Percentiles rank a stretch among this genome's conserved stretches.
phyloP scores from a whole-genome alignment of 305 asterid genomes.

The Rubia occidens region DNA sequence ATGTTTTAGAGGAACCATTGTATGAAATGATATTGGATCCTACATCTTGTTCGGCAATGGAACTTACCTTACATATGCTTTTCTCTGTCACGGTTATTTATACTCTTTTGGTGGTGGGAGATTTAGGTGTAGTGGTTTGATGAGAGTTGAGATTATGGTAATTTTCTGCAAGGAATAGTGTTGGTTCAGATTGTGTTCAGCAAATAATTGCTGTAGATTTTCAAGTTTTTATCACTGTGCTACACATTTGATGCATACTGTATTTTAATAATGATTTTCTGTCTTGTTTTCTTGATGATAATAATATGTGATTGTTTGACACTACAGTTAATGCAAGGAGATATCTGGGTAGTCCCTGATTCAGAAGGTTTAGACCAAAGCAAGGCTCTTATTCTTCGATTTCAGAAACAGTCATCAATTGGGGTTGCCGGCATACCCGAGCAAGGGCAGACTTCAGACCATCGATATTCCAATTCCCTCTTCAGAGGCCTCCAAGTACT shows the following conservation, averaged over 20 bases:
- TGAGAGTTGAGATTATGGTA: not conserved
- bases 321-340: constrained; percentile 94
- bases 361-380: constrained; percentile 60
- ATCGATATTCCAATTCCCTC: constrained; percentile 39
- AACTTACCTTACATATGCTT: not conserved
- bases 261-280: not conserved
- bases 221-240: not conserved
- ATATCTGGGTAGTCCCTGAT: constrained; percentile 54
- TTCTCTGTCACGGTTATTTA: not conserved
- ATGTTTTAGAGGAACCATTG: not conserved
- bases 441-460: constrained; percentile 46
- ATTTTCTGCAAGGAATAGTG: not conserved
- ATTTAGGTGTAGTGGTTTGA: not conserved
- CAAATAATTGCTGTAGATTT: not conserved
- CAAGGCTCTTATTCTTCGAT: constrained; percentile 70
- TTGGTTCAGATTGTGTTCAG: not conserved
- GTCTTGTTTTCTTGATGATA: constrained; percentile 1
- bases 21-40: not conserved
- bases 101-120: not conserved
- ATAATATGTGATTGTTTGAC: not conserved
- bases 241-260: not conserved
- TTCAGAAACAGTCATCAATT: constrained; percentile 48
- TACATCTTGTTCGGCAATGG: not conserved
- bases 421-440: constrained; percentile 34
- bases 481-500: constrained; percentile 64